phyloP scores from a whole-genome alignment of 306 rosid genomes.

The Lotus japonicus region DNA sequence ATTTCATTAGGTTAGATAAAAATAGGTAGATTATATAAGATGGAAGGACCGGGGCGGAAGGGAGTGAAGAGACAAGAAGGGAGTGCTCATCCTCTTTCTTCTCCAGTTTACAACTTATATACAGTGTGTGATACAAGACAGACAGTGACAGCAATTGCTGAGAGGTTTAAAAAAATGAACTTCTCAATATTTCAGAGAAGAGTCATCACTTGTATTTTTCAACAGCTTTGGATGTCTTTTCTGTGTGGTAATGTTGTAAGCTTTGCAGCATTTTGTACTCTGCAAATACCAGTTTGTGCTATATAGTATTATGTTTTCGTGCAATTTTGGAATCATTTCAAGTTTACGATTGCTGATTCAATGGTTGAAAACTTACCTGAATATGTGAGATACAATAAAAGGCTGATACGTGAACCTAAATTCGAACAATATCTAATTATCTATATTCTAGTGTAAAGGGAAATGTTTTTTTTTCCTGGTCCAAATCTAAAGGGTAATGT shows the following conservation, averaged over 20 bases:
- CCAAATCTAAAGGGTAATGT: too few relatives aligned
- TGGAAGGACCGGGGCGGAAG: slow-evolving; percentile 64
- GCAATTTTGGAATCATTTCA: neutral
- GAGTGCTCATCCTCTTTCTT: slow-evolving; percentile 99
- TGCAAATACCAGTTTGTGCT: slow-evolving; percentile 38
- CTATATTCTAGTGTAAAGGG: too few relatives aligned
- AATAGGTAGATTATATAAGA: slow-evolving; percentile 48
- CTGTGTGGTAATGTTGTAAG: slow-evolving; percentile 55
- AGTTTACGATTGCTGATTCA: neutral
- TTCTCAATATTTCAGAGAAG: slow-evolving; percentile 42
- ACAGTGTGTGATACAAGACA: slow-evolving; percentile 47
- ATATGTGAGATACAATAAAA: too few relatives aligned
- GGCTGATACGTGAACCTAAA: too few relatives aligned
- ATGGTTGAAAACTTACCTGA: too few relatives aligned
- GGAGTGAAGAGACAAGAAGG: slow-evolving; percentile 89
- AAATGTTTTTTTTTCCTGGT: too few relatives aligned
- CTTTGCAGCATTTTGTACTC: slow-evolving; percentile 51
- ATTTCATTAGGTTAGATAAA: slow-evolving; percentile 39
- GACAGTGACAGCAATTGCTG: slow-evolving; percentile 28
- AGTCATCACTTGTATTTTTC: slow-evolving; percentile 39
- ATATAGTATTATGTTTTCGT: slow-evolving; percentile 16
- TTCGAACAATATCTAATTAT: too few relatives aligned
- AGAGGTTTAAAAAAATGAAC: slow-evolving; percentile 30
- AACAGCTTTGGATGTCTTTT: slow-evolving; percentile 38
- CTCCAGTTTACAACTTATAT: slow-evolving; percentile 66